Base-by-base conservation (phyloP, 1,284 basidiomycete genomes). In the Sporisorium scitamineum region DNA sequence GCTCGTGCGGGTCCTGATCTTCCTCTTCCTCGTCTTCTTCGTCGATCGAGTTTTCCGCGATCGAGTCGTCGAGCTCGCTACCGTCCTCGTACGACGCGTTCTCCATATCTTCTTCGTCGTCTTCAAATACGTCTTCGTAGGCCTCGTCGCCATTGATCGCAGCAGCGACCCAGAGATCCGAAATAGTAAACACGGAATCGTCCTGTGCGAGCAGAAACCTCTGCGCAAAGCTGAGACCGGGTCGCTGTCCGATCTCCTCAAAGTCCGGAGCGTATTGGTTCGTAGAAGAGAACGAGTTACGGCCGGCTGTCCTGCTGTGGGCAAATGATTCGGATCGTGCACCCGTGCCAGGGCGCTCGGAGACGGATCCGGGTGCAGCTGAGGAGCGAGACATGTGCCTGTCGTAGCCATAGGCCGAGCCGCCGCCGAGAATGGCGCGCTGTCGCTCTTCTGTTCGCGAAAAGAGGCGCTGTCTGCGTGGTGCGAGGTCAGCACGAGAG, bases 161-260 rank as follows among this genome's bases (percentile, higher is more conserved):
- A 24, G 94, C 92, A 11, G 94, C 94, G 65, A 96, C 92, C 94
- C 94, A 96, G 16, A 96, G 87, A 86, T 95, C 94, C 5, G 93
- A 92, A 76, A 96, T 92, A 72, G 91, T 92, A 54, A 92, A 93
- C 8, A 95, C 93, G 1, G 92, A 91, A 81, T 93, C 92, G 84
- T 95, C 93, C 85, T 95, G 95, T 5, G 94, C 93, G 60, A 84
- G 63, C 51, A 86, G 59, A 59, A 86, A 86, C 54, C 86, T 76
- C 83, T 97, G 94, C 0, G 95, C 93, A 78, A 98, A 94, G 80
- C 73, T 82, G 24, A 76, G 44, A 0, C 69, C 65, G 3, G 74
- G 69, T 13, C 74, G 51, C 27, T 64, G 59, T 1, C 78, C 79
- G 27, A 81, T 71, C 45, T 81, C 78, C 26, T 82, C 81, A 54